A percentile compares a stretch with the other conserved stretches of the same genome.
These are phyloP conservation scores for Epichloe brachyelytri DNA, from an alignment of 2,329 filamentous ascomycete genomes.

Conservation along the genomic window DNA sequence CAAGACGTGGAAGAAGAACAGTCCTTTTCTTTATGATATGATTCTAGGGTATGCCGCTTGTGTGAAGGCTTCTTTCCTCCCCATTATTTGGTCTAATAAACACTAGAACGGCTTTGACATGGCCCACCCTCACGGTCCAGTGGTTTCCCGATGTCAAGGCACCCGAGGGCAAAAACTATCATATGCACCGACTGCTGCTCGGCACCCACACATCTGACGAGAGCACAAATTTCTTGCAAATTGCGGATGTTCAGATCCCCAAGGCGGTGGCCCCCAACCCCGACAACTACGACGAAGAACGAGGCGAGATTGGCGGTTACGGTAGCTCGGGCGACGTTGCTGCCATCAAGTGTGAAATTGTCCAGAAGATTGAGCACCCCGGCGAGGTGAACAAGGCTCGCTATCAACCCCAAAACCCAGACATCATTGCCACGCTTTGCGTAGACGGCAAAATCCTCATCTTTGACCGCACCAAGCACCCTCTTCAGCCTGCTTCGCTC, in stretches of 20 bases:
- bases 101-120: constrained; percentile 73
- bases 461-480: constrained; percentile 93
- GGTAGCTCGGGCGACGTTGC: constrained; percentile 59
- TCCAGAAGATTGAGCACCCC: constrained; percentile 92
- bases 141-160: constrained; percentile 95
- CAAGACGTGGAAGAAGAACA: constrained; percentile 99
- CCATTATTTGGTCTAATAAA: constrained; percentile 3
- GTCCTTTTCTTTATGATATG: constrained; percentile 95
- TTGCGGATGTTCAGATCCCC: constrained; percentile 86
- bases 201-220: constrained; percentile 88
- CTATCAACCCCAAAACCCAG: constrained; percentile 94
- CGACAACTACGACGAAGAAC: constrained; percentile 80
- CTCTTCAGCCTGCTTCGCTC: constrained; percentile 49
- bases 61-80: neutral
- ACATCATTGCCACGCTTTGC: constrained; percentile 89
- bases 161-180: constrained; percentile 75
- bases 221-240: constrained; percentile 82
- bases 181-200: constrained; percentile 76
- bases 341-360: constrained; percentile 75
- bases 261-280: constrained; percentile 62
- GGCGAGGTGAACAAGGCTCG: constrained; percentile 97
- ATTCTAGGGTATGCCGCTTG: constrained; percentile 54
- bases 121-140: constrained; percentile 94
- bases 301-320: constrained; percentile 88
- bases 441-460: constrained; percentile 79